These are phyloP conservation scores for Lepraria neglecta DNA, from an alignment of 495 filamentous ascomycete species.

Conservation along the genomic window DNA sequence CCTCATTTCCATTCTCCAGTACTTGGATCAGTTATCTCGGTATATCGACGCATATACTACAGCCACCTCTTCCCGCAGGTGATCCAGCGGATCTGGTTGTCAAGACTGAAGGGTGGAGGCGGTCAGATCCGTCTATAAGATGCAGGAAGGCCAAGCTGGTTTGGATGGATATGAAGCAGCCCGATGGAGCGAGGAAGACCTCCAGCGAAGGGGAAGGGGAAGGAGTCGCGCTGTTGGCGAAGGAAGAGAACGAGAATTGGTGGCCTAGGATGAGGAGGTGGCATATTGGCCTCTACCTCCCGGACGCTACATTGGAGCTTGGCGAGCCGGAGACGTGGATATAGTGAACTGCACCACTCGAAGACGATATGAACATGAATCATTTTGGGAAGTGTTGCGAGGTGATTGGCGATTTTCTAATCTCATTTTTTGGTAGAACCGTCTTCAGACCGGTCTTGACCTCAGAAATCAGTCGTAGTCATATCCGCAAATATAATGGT, in stretches of 20 bases:
- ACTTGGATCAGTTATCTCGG: conserved; percentile 32
- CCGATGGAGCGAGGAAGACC: conserved; percentile 15
- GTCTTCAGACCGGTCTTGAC: too few relatives aligned
- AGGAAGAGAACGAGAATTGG: conserved; percentile 34
- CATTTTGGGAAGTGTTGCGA: not conserved
- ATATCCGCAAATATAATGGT: too few relatives aligned
- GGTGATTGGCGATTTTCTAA: too few relatives aligned
- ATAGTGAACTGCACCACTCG: not conserved
- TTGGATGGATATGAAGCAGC: conserved; percentile 40
- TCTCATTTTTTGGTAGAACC: too few relatives aligned
- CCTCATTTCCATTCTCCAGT: conserved; percentile 39
- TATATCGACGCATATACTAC: conserved; percentile 34
- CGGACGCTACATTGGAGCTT: conserved; percentile 38
- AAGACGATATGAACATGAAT: not conserved
- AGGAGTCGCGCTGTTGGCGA: conserved; percentile 16
- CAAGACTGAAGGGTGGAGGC: conserved; percentile 35
- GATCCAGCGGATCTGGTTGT: conserved; percentile 30
- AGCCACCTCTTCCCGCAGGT: conserved; percentile 42
- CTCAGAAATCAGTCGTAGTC: too few relatives aligned
- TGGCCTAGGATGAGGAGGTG: conserved; percentile 43
- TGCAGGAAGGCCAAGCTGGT: conserved; percentile 27
- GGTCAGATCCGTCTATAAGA: conserved; percentile 25
- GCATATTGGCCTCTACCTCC: conserved; percentile 39
- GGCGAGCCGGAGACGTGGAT: conserved; percentile 23
- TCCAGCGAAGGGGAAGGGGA: conserved; percentile 22